Evolutionary conservation across 1,139 yeast genomes (phyloP).

Genomic region (Yamadazyma songkhlaensis): DNA sequence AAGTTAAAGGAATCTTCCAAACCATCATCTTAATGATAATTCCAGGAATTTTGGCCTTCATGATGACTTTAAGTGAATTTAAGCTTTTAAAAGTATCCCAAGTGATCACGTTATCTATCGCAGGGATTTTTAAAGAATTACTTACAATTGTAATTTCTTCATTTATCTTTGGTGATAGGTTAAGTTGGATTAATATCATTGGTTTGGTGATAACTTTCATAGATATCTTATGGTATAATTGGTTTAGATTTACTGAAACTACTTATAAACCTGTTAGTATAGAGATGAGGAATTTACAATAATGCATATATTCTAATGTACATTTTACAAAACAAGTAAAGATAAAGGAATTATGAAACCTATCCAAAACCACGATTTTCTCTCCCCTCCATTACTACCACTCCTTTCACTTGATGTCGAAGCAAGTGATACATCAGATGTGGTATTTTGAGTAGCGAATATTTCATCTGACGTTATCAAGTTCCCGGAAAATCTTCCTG

Average conservation of each 20-base stretch:
- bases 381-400: neutral
- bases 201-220: conserved; percentile 75
- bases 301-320: neutral
- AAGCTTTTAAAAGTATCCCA: conserved; percentile 78
- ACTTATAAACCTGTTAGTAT: conserved; percentile 9
- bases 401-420: neutral
- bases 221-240: conserved; percentile 82
- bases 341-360: conserved; percentile 1
- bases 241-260: conserved; percentile 45
- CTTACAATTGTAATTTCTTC: conserved; percentile 74
- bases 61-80: conserved; percentile 89
- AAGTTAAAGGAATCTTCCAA: conserved; percentile 45
- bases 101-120: conserved; percentile 81
- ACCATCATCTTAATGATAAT: conserved; percentile 62
- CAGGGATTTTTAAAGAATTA: conserved; percentile 90
- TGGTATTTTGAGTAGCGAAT: conserved; percentile 17
- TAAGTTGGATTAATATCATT: conserved; percentile 64
- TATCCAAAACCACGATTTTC: conserved; percentile 2
- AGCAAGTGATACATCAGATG: conserved; percentile 3
- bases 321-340: conserved; percentile 1
- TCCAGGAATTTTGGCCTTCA: conserved; percentile 86
- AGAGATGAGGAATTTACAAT: conserved; percentile 12
- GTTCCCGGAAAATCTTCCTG: conserved; percentile 35
- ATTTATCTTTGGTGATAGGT: conserved; percentile 69
- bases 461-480: conserved; percentile 32